Percentiles rank a stretch among this genome's conserved stretches.
Evolutionary conservation across 257 asterid genomes (phyloP).

Genomic region (Nicotiana sylvestris): DNA sequence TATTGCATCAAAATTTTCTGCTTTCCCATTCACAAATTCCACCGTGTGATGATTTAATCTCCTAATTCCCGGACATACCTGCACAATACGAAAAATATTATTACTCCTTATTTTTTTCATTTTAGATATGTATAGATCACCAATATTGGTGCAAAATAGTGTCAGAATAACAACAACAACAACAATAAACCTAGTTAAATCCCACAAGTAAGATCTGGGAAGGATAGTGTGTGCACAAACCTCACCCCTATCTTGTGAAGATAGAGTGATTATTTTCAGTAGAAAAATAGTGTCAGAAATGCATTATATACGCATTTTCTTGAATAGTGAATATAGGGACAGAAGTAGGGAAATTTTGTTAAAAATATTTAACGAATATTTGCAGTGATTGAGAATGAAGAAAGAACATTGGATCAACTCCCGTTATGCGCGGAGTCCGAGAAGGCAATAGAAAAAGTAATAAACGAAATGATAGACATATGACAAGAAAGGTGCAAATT

Average conservation of each 20-base stretch:
- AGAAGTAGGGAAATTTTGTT: not conserved
- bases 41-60: conserved; percentile 35
- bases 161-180: no score
- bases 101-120: no score
- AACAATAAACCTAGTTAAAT: no score
- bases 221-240: no score
- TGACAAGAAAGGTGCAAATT: not conserved
- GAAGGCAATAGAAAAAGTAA: not conserved
- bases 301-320: no score
- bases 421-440: no score
- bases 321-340: not conserved
- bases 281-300: no score
- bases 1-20: conserved; percentile 48
- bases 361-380: conserved; percentile 4
- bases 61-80: conserved; percentile 46
- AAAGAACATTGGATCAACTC: conserved; percentile 10
- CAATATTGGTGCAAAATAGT: not conserved
- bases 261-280: rapidly evolving
- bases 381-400: conserved; percentile 22
- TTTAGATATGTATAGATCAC: not conserved
- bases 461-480: no score
- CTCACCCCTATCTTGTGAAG: no score
- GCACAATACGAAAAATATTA: not conserved
- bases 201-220: no score
- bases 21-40: conserved; percentile 49